phyloP scores from a whole-genome alignment of 192 early-diverging fungal genomes.

The Linnemannia elongata region DNA sequence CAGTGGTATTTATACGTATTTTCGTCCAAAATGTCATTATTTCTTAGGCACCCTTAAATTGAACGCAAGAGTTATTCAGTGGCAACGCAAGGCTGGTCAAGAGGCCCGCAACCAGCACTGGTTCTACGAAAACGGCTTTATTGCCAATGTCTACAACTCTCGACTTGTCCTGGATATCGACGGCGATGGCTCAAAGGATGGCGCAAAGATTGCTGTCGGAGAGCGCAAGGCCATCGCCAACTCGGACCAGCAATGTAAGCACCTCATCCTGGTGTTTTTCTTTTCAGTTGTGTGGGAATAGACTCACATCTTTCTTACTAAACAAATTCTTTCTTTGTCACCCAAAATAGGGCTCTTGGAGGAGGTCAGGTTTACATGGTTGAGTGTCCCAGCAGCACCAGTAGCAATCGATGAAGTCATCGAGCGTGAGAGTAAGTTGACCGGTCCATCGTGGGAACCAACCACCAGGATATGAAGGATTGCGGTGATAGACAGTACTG shows the following conservation, averaged over 20 bases:
- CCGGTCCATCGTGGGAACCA: background rate
- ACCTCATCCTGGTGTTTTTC: background rate
- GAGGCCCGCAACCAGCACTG: conserved; percentile 55
- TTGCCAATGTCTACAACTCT: conserved; percentile 56
- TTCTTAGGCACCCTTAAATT: conserved; percentile 44
- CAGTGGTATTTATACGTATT: background rate
- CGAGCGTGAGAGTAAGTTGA: conserved; percentile 26
- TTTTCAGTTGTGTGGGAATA: conserved; percentile 9
- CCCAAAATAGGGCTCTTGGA: conserved; percentile 37
- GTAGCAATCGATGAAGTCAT: conserved; percentile 19
- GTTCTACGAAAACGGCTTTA: conserved; percentile 54
- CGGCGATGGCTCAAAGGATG: conserved; percentile 53
- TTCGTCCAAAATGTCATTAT: background rate
- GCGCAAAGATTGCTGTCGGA: conserved; percentile 55
- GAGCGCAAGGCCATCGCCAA: conserved; percentile 45
- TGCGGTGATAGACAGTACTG: too few relatives aligned
- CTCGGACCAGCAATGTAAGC: conserved; percentile 50
- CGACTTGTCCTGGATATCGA: conserved; percentile 54
- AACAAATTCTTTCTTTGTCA: background rate
- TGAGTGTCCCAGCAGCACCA: conserved; percentile 15
- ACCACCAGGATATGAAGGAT: background rate
- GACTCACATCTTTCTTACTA: background rate
- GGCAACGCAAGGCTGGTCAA: conserved; percentile 50
- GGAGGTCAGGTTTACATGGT: conserved; percentile 41
- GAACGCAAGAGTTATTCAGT: conserved; percentile 43